A percentile compares a stretch with the other conserved stretches of the same genome.
These are phyloP conservation scores for Chlorella sp. DNA, from an alignment of 139 green algal species.

Conservation along the genomic window DNA sequence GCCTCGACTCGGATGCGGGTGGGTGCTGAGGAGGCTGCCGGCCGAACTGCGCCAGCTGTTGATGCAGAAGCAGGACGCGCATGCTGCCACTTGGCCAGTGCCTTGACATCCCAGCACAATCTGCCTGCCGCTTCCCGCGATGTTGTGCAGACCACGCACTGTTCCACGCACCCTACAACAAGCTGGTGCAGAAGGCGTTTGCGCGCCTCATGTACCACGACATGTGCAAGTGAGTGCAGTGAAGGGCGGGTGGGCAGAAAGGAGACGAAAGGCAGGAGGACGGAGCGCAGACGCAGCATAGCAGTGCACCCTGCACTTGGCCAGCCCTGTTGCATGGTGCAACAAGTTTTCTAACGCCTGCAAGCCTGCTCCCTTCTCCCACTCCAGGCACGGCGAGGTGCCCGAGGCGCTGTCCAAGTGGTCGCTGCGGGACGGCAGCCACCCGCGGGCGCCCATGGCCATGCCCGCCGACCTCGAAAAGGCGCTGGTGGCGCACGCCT, in stretches of 20 bases:
- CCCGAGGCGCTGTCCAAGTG: neutral
- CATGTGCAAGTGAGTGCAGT: constrained; percentile 2
- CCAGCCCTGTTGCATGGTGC: too few relatives aligned
- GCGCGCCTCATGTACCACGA: constrained; percentile 74
- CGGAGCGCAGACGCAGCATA: too few relatives aligned
- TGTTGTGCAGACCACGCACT: constrained; percentile 59
- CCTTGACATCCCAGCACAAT: neutral
- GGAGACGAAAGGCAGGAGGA: too few relatives aligned
- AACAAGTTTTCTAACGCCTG: too few relatives aligned
- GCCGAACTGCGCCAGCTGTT: too few relatives aligned
- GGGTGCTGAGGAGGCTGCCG: neutral
- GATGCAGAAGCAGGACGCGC: too few relatives aligned
- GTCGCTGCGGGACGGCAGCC: constrained; percentile 3
- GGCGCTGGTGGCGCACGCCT: constrained; percentile 30
- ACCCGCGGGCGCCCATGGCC: constrained; percentile 31
- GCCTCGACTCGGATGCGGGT: constrained; percentile 6
- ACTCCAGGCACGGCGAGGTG: constrained; percentile 8
- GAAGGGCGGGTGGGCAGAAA: too few relatives aligned
- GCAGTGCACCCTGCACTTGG: too few relatives aligned
- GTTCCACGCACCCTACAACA: constrained; percentile 83
- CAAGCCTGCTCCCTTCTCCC: neutral
- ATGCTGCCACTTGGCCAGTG: too few relatives aligned
- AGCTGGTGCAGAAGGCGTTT: constrained; percentile 83
- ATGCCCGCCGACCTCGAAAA: constrained; percentile 39
- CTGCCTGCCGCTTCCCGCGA: neutral